Evolutionary conservation across 2,329 filamentous ascomycete genomes (phyloP), one percentile per base, ranked within the genome.

Genomic region (Dissoconium aciculare): DNA sequence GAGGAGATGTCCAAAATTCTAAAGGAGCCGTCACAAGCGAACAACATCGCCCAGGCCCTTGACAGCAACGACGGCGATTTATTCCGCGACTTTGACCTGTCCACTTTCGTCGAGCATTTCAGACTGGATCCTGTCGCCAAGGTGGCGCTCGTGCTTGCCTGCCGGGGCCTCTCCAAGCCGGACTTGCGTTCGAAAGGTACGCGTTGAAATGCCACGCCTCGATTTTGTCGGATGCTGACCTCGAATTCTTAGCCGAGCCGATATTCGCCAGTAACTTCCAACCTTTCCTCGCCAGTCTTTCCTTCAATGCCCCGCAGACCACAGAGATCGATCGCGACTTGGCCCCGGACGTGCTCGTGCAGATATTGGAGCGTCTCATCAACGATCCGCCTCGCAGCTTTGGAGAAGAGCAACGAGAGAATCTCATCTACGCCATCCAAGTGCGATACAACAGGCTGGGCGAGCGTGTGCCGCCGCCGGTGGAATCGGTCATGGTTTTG

Each of bases 71-170:
- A 89, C 44, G 84, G 89, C 46, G 87, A 98, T 46, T 72, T 93
- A 37, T 94, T 93, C 55, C 78, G 84, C 35, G 87, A 95, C 52
- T 94, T 98, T 48, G 87, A 98, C 52, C 69, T 98, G n/a, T 79
- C 81, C 2, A 81, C 79, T 2, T 95, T 98, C 53, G 76, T 95
- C 66, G 80, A 92, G 41, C 85, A 95, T 55, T 98, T 98, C 64
- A 84, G 85, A 53, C 67, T 94, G 32, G 85, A 94, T 58, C 74
- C 83, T 6, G 57, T 94, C 27, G 74, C 84, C 49, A 92, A 92
- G 64, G 81, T 82, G 24, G 71, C 91, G 38, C 67, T 98, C 40
- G 82, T 83, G 29, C 64, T 94, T 34, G 83, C 87, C 4, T 93
- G 93, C 57, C 91, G 87, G 56, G 70, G 75, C 38, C 75, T 76